Percentiles rank a stretch among this genome's conserved stretches.
These are phyloP conservation scores for Eragrostis nindensis DNA, from an alignment of 176 grass and related monocot species.

Conservation along the genomic window DNA sequence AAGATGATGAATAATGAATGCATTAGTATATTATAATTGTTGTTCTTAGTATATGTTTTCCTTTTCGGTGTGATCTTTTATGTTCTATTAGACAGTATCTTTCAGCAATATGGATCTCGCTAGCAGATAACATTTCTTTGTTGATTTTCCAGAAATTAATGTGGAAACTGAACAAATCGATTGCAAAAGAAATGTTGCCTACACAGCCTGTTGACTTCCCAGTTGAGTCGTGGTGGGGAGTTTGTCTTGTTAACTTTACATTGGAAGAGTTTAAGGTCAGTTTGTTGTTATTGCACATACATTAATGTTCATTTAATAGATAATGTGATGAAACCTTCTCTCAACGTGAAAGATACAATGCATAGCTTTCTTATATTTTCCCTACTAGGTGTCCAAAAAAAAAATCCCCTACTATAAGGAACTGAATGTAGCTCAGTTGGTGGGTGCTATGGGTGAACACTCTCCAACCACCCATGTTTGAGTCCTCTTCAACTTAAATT, in stretches of 20 bases:
- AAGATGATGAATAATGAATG: slow-evolving; percentile 6
- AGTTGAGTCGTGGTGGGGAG: slow-evolving; percentile 96
- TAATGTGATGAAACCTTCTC: slow-evolving; percentile 7
- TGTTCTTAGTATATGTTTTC: slow-evolving; percentile 13
- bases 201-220: slow-evolving; percentile 85
- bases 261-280: slow-evolving; percentile 98
- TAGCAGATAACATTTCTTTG: slow-evolving; percentile 40
- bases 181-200: slow-evolving; percentile 96
- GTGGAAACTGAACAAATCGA: slow-evolving; percentile 99
- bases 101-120: slow-evolving; percentile 15
- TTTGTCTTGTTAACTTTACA: slow-evolving; percentile 99
- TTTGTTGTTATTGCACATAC: not conserved
- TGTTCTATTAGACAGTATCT: slow-evolving; percentile 24
- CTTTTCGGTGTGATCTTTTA: slow-evolving; percentile 5
- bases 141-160: slow-evolving; percentile 82
- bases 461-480: not conserved
- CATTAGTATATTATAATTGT: slow-evolving; percentile 29
- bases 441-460: not conserved
- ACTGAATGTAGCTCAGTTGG: not conserved
- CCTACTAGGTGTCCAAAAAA: too few species aligned
- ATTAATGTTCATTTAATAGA: slow-evolving; percentile 4
- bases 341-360: slow-evolving; percentile 15
- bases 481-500: not conserved
- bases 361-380: not conserved
- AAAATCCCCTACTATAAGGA: not conserved